Conservation (phyloP, 2,329 filamentous ascomycete species). For the Colletotrichum orbiculare region DNA sequence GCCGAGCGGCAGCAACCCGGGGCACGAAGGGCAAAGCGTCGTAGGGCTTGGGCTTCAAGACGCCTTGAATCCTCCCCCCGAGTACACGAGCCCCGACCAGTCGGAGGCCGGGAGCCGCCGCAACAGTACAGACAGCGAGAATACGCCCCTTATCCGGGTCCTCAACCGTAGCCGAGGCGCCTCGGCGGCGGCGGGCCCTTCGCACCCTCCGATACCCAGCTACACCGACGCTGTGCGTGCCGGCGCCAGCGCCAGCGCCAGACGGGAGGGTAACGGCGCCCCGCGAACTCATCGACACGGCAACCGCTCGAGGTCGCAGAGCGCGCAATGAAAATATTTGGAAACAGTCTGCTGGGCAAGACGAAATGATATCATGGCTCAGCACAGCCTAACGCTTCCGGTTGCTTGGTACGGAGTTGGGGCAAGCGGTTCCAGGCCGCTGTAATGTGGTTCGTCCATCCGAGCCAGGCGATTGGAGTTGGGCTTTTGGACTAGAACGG, state of each 20-base stretch:
- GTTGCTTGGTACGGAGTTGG: conserved; percentile 16
- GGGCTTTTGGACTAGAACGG: conserved; percentile 34
- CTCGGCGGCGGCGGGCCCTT: conserved; percentile 52
- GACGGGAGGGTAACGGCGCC: conserved; percentile 57
- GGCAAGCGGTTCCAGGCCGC: conserved; percentile 20
- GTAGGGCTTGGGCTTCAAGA: conserved; percentile 63
- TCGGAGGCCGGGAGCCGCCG: conserved; percentile 67
- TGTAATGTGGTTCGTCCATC: conserved; percentile 26
- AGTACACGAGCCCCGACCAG: conserved; percentile 74
- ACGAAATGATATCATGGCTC: conserved; percentile 31
- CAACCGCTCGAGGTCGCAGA: conserved; percentile 37
- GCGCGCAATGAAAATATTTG: conserved; percentile 34
- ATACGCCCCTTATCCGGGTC: conserved; percentile 62
- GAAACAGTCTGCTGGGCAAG: conserved; percentile 30
- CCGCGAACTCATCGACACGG: conserved; percentile 29
- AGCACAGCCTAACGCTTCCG: conserved; percentile 3
- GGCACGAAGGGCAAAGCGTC: conserved; percentile 44
- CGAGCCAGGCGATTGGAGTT: conserved; percentile 34
- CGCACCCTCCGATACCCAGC: conserved; percentile 78
- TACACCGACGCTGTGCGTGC: conserved; percentile 80
- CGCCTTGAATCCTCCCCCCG: conserved; percentile 73
- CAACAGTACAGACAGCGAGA: conserved; percentile 68
- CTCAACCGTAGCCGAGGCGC: conserved; percentile 62
- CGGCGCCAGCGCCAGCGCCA: conserved; percentile 62
- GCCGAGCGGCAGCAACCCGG: conserved; percentile 58